A percentile compares a stretch with the other conserved stretches of the same genome.
Evolutionary conservation across 139 green algal genomes (phyloP).

Genomic region (Chlamydomonas asymmetrica): DNA sequence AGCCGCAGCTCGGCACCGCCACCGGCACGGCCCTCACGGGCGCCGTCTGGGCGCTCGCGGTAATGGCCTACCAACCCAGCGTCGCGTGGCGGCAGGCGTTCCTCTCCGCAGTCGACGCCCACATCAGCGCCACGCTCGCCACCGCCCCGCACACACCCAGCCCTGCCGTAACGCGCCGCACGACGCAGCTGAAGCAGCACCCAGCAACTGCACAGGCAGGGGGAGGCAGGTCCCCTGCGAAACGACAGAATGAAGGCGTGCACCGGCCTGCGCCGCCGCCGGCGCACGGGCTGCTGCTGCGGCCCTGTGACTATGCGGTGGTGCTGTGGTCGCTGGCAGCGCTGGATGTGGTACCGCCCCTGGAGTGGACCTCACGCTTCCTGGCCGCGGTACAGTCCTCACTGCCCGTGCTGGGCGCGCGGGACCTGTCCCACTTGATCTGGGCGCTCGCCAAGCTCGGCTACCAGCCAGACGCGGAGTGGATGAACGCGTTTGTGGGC

Average conservation of each 20-base stretch:
- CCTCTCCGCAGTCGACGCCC: neutral
- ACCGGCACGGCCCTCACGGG: too few relatives aligned
- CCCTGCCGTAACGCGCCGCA: neutral
- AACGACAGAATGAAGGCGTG: neutral
- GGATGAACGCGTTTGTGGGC: neutral
- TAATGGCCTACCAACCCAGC: too few relatives aligned
- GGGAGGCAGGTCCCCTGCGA: too few relatives aligned
- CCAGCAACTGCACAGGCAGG: neutral
- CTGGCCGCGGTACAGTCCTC: neutral
- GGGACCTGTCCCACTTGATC: neutral
- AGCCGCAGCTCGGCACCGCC: too few relatives aligned
- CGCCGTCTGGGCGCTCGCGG: too few relatives aligned
- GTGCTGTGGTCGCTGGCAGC: constrained; percentile 15
- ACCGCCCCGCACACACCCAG: neutral
- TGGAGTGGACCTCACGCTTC: neutral
- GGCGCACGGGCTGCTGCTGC: neutral
- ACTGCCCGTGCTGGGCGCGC: neutral
- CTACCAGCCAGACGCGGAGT: neutral
- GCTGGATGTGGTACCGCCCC: constrained; percentile 3
- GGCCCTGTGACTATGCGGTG: neutral
- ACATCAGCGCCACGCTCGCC: neutral
- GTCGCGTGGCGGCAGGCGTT: too few relatives aligned
- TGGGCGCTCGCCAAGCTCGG: constrained; percentile 10
- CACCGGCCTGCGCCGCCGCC: neutral
- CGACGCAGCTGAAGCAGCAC: neutral